Percentiles rank a stretch among this genome's conserved stretches.
These are phyloP conservation scores for Akebia trifoliata DNA, from an alignment of 164 flowering plant genomes.

Conservation along the genomic window DNA sequence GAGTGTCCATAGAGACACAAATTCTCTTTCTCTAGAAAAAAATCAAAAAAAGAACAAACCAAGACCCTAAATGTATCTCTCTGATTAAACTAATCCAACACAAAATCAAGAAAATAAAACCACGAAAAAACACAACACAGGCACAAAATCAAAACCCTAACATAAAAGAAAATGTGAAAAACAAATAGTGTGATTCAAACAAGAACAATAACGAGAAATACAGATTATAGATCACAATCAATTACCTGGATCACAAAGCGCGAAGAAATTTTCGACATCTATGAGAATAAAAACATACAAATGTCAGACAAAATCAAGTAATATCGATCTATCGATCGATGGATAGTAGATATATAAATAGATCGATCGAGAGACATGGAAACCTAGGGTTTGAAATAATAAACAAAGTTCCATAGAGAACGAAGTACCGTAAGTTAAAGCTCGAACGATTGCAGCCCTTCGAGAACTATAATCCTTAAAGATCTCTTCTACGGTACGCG, in stretches of 20 bases:
- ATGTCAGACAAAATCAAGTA: background rate
- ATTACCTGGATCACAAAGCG: slow-evolving; percentile 89
- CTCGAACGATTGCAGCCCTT: slow-evolving; percentile 65
- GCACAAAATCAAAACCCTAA: background rate
- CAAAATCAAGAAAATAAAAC: background rate
- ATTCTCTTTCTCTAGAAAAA: slow-evolving; percentile 69
- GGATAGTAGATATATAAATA: too few species aligned
- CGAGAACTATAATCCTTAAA: slow-evolving; percentile 75
- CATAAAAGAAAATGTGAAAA: too few species aligned
- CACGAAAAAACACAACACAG: background rate
- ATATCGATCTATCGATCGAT: too few species aligned
- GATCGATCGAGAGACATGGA: too few species aligned
- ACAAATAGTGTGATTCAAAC: too few species aligned
- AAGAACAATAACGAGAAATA: too few species aligned
- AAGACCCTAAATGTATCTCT: background rate
- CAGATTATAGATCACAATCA: background rate
- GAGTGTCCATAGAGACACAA: slow-evolving; percentile 86
- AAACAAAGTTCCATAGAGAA: background rate
- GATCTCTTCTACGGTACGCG: slow-evolving; percentile 82
- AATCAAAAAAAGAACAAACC: background rate
- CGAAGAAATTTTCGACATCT: slow-evolving; percentile 90
- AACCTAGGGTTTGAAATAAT: background rate
- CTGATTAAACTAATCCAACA: background rate
- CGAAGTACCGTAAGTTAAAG: slow-evolving; percentile 57
- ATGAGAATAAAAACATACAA: slow-evolving; percentile 17